Evolutionary conservation across 257 asterid genomes (phyloP).

Genomic region (Solanum ahanhuiri): DNA sequence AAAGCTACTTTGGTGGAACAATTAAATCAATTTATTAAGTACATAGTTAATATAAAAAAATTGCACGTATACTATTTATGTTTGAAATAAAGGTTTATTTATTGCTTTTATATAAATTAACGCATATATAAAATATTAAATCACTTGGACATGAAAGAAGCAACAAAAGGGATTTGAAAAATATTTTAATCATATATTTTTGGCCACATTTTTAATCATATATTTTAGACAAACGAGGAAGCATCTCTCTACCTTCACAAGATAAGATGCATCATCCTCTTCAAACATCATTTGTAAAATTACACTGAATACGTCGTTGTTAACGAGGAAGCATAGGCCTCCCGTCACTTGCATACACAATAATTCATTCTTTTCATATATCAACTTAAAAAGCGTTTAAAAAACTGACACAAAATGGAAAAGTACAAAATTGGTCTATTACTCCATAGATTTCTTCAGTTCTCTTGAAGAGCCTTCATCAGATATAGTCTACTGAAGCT

Average conservation of each 20-base stretch:
- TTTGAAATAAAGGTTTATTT: background rate
- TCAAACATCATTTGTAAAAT: background rate
- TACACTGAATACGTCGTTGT: background rate
- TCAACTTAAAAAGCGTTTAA: background rate
- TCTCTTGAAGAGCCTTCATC: conserved; percentile 85
- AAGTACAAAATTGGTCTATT: background rate
- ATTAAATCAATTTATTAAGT: background rate
- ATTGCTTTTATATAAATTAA: background rate
- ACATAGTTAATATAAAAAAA: background rate
- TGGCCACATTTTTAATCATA: background rate
- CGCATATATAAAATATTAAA: background rate
- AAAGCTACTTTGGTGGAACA: background rate
- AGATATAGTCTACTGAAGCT: conserved; percentile 75
- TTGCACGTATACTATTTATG: background rate
- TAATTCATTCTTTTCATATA: background rate
- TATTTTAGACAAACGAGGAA: background rate
- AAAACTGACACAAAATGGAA: background rate
- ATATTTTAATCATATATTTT: no score
- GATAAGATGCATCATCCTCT: background rate
- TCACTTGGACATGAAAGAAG: background rate
- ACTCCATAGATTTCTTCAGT: background rate
- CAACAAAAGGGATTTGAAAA: background rate
- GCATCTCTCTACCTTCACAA: background rate
- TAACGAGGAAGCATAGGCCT: background rate
- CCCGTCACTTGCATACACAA: background rate